These are phyloP conservation scores for Fraxinus excelsior DNA, from an alignment of 257 asterid species.

Conservation along the genomic window DNA sequence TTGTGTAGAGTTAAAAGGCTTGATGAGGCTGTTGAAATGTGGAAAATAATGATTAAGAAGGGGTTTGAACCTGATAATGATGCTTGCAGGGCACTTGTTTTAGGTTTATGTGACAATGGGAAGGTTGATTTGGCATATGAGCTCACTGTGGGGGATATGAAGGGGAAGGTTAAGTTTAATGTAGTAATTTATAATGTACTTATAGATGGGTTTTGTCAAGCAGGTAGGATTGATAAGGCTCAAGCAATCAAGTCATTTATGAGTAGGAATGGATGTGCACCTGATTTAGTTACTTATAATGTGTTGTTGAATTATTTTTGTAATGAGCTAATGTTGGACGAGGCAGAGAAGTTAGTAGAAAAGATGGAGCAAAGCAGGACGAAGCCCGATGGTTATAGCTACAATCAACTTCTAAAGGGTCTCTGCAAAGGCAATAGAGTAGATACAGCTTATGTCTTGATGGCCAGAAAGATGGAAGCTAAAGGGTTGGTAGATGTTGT, in stretches of 20 bases:
- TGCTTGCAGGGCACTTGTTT: conserved; percentile 86
- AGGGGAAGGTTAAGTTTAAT: conserved; percentile 65
- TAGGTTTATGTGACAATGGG: conserved; percentile 69
- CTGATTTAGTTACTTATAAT: conserved; percentile 79
- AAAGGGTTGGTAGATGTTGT: conserved; percentile 79
- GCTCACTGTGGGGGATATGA: conserved; percentile 79
- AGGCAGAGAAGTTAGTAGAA: conserved; percentile 71
- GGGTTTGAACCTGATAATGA: conserved; percentile 64
- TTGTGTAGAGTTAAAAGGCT: conserved; percentile 57
- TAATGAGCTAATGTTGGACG: conserved; percentile 65
- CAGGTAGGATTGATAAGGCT: conserved; percentile 89
- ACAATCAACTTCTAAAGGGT: conserved; percentile 82
- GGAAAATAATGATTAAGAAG: conserved; percentile 68
- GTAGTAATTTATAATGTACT: conserved; percentile 63
- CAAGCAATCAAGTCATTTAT: conserved; percentile 71
- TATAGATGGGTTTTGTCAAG: conserved; percentile 77
- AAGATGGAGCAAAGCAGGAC: conserved; percentile 68
- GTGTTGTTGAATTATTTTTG: conserved; percentile 75
- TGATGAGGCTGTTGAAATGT: conserved; percentile 65
- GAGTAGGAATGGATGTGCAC: conserved; percentile 83
- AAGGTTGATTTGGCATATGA: conserved; percentile 98
- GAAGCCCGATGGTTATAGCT: conserved; percentile 77
- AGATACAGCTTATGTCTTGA: conserved; percentile 65
- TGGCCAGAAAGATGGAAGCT: conserved; percentile 67
- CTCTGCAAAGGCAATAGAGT: conserved; percentile 74